Evolutionary conservation across 495 filamentous ascomycete species (phyloP).

Genomic region (Neurospora sublineolata): DNA sequence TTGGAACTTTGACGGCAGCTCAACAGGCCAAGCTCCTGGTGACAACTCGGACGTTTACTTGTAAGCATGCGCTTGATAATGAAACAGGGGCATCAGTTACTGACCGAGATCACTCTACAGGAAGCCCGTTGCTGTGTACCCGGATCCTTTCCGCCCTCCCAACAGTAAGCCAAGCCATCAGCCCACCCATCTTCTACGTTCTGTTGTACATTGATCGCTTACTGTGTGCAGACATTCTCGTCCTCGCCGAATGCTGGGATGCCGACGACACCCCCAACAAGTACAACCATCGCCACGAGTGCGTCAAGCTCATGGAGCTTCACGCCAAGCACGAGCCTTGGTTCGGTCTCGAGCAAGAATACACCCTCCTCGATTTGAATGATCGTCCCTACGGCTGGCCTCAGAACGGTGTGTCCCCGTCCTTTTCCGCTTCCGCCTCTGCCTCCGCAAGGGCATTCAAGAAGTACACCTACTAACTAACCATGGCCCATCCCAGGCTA

Average conservation of each 20-base stretch:
- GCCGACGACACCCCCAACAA: constrained; percentile 88
- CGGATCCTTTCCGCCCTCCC: constrained; percentile 73
- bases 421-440: too few relatives aligned
- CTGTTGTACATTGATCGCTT: not conserved
- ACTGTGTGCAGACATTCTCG: constrained; percentile 40
- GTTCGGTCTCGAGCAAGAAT: constrained; percentile 93
- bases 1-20: constrained; percentile 89
- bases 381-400: constrained; percentile 90
- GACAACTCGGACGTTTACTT: constrained; percentile 95
- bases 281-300: constrained; percentile 70
- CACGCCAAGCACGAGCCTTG: constrained; percentile 71
- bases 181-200: constrained; percentile 53
- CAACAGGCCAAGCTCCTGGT: constrained; percentile 79
- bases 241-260: constrained; percentile 88
- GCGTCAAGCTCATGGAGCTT: constrained; percentile 62
- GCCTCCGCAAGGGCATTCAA: too few relatives aligned
- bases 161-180: not conserved
- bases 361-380: constrained; percentile 49
- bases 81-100: not conserved
- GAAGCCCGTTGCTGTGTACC: constrained; percentile 55
- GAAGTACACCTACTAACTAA: too few relatives aligned
- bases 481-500: constrained; percentile 49
- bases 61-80: not conserved
- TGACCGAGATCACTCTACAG: not conserved
- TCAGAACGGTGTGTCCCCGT: constrained; percentile 12